A percentile compares a stretch with the other conserved stretches of the same genome.
Conservation (phyloP, 805 yeast genomes). For the Torulaspora delbrueckii region DNA sequence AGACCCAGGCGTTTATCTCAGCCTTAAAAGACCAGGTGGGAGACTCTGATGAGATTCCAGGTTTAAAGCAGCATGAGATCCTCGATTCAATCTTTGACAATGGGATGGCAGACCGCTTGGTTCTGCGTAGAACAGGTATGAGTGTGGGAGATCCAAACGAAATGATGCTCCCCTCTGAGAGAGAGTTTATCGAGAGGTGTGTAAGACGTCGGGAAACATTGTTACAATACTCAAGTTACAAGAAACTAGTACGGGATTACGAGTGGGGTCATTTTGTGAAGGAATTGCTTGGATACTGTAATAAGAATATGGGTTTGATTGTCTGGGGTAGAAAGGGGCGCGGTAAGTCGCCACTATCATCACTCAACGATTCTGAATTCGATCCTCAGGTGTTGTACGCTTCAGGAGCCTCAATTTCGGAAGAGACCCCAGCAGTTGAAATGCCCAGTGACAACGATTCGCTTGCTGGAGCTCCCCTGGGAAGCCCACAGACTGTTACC, state of each 20-base stretch:
- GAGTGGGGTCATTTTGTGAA: conserved; percentile 83
- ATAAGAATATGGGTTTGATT: conserved; percentile 65
- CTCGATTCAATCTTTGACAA: conserved; percentile 72
- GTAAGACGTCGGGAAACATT: conserved; percentile 62
- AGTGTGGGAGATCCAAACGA: conserved; percentile 28
- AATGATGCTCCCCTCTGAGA: conserved; percentile 64
- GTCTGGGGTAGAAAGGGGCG: conserved; percentile 61
- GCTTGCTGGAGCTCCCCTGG: background rate
- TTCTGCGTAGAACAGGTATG: conserved; percentile 25
- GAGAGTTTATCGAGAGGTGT: conserved; percentile 74
- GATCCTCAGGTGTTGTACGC: conserved; percentile 25
- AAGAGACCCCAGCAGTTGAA: conserved; percentile 2
- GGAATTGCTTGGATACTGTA: conserved; percentile 71
- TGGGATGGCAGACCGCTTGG: conserved; percentile 43
- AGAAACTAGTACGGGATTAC: conserved; percentile 61
- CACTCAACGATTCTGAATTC: conserved; percentile 23
- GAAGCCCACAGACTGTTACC: background rate
- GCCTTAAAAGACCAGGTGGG: conserved; percentile 51
- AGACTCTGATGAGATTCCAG: conserved; percentile 11
- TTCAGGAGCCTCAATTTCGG: conserved; percentile 17
- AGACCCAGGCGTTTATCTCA: conserved; percentile 92
- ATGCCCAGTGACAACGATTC: background rate
- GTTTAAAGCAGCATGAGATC: conserved; percentile 42
- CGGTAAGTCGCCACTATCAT: conserved; percentile 27
- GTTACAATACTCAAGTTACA: conserved; percentile 42